Evolutionary conservation across 306 rosid genomes (phyloP).

Genomic region (Cucumis sativus): Cucumber_9930_V3 NC_026660.2:5323001-5323500

Average conservation of each 20-base stretch:
- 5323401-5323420: conserved; percentile 93
- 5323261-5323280: conserved; percentile 95
- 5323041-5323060: conserved; percentile 84
- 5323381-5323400: conserved; percentile 71
- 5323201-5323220: neutral
- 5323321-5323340: conserved; percentile 83
- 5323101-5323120: conserved; percentile 93
- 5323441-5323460: conserved; percentile 62
- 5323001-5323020: conserved; percentile 85
- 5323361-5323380: conserved; percentile 61
- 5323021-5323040: conserved; percentile 77
- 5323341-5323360: conserved; percentile 85
- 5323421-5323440: conserved; percentile 63
- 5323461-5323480: conserved; percentile 76
- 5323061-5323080: conserved; percentile 99
- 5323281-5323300: conserved; percentile 87
- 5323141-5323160: conserved; percentile 74
- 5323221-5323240: neutral
- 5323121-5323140: conserved; percentile 86
- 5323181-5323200: neutral
- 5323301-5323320: conserved; percentile 94
- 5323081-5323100: conserved; percentile 97
- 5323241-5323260: conserved; percentile 20
- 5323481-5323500: conserved; percentile 60
- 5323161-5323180: neutral